phyloP scores from a whole-genome alignment of 1,284 basidiomycete species.

The Leccinum huronense region DNA sequence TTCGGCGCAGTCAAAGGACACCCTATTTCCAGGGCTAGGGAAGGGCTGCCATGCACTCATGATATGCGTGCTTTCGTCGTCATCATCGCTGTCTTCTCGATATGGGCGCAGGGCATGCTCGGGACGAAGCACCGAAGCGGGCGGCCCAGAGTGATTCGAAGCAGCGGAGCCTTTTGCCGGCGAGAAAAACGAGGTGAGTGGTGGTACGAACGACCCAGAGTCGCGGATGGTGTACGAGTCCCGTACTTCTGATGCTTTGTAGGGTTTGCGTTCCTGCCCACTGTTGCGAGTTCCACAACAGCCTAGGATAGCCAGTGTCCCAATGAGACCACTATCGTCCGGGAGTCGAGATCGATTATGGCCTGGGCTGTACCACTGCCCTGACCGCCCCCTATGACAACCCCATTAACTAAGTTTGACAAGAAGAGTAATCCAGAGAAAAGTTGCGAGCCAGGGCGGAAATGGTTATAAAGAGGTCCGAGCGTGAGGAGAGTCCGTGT shows the following conservation, averaged over 20 bases:
- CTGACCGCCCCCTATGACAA: constrained; percentile 89
- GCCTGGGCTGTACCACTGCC: constrained; percentile 88
- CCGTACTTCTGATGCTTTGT: constrained; percentile 30
- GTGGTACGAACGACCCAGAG: constrained; percentile 47
- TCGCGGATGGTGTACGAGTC: constrained; percentile 33
- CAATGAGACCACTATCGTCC: constrained; percentile 83
- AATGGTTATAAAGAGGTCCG: constrained; percentile 96
- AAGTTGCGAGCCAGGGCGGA: constrained; percentile 86
- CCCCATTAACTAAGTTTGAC: constrained; percentile 77
- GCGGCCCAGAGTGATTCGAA: constrained; percentile 51
- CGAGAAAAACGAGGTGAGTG: constrained; percentile 32
- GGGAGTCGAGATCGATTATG: constrained; percentile 74
- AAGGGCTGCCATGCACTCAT: constrained; percentile 84
- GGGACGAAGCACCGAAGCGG: constrained; percentile 71
- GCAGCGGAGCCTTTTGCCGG: constrained; percentile 27
- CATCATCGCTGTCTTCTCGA: constrained; percentile 71
- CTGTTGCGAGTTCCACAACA: constrained; percentile 64
- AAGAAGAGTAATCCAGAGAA: constrained; percentile 82
- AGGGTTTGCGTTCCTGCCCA: constrained; percentile 29
- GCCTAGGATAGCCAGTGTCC: constrained; percentile 71
- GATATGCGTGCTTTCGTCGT: constrained; percentile 75
- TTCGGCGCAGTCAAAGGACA: constrained; percentile 37
- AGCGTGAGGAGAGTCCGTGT: constrained; percentile 87
- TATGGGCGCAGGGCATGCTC: constrained; percentile 77
- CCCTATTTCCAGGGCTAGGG: constrained; percentile 50